Evolutionary conservation across 2,329 filamentous ascomycete species (phyloP).

Genomic region (Sarocladium strictum): DNA sequence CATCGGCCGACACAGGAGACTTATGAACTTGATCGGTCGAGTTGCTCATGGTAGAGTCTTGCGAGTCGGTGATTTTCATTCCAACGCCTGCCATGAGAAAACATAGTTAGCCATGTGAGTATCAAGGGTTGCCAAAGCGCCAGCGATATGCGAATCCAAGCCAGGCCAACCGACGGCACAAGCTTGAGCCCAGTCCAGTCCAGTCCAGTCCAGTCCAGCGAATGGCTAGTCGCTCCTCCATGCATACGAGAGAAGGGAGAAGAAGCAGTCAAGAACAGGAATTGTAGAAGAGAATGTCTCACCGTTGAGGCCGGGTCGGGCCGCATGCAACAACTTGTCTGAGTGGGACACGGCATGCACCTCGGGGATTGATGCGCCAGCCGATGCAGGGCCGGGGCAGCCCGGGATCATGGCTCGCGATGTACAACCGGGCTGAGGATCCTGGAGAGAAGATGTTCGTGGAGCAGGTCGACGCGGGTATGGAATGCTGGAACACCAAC

Average conservation of each 20-base stretch:
- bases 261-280: neutral
- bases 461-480: no score
- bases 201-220: neutral
- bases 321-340: conserved; percentile 11
- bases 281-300: neutral
- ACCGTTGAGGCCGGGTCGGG: conserved; percentile 16
- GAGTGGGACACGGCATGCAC: conserved; percentile 5
- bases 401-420: neutral
- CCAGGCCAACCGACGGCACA: no score
- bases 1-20: conserved; percentile 18
- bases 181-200: neutral
- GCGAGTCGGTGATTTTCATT: conserved; percentile 13
- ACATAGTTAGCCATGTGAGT: neutral
- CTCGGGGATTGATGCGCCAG: neutral
- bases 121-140: no score
- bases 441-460: no score
- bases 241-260: neutral
- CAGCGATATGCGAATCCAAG: no score
- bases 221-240: no score
- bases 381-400: neutral
- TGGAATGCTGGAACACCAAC: no score
- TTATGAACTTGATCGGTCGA: conserved; percentile 22
- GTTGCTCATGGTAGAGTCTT: conserved; percentile 22
- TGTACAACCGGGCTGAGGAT: neutral
- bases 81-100: neutral